Conservation (phyloP, 2,329 filamentous ascomycete genomes). For the Cytospora piceae region DNA sequence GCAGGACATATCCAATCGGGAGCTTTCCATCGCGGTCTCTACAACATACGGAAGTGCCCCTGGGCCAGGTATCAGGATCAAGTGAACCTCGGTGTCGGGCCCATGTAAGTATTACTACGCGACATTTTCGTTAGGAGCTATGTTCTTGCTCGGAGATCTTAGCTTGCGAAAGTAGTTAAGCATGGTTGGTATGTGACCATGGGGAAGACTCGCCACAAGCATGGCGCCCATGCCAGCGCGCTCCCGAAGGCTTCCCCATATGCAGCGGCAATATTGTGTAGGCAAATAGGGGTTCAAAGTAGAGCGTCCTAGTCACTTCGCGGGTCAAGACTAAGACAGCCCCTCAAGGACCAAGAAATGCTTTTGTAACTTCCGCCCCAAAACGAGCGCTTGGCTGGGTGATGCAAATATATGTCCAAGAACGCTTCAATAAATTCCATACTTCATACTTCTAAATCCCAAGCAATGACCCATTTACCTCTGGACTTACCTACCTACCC, state of each 20-base stretch:
- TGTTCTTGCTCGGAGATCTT: no score
- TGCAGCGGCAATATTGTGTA: neutral
- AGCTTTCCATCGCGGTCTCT: neutral
- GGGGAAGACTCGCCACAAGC: neutral
- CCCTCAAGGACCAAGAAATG: no score
- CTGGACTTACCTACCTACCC: constrained; percentile 1
- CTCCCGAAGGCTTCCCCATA: neutral
- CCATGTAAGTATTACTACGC: neutral
- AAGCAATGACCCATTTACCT: neutral
- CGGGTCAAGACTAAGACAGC: no score
- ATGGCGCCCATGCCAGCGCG: neutral
- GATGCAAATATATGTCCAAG: neutral
- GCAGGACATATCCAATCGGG: constrained; percentile 9
- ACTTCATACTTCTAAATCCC: neutral
- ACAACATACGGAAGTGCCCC: neutral
- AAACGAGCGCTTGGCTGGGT: no score
- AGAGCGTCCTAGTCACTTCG: neutral
- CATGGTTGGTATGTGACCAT: neutral
- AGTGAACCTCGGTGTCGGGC: neutral
- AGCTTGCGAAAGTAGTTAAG: neutral
- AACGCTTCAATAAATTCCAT: neutral
- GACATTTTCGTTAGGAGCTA: neutral
- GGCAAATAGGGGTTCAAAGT: neutral
- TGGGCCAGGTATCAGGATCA: neutral
- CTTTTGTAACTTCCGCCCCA: no score